These are phyloP conservation scores for Arabidopsis lyrata DNA, from an alignment of 441 rosid genomes.

Conservation along the genomic window DNA sequence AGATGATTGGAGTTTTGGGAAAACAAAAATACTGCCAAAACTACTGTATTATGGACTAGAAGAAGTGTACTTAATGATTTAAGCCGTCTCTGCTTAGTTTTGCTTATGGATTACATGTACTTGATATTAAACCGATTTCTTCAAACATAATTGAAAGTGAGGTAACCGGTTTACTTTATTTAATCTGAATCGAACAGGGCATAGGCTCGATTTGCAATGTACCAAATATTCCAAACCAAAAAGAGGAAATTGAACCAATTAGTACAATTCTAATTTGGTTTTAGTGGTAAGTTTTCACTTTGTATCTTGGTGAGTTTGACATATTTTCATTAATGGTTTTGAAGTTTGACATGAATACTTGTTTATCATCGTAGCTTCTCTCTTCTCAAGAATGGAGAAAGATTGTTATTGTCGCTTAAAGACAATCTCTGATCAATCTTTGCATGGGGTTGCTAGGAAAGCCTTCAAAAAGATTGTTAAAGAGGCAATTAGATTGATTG, in stretches of 20 bases:
- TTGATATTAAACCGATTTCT: neutral
- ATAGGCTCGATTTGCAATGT: neutral
- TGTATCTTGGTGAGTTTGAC: too few relatives aligned
- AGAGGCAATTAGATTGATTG: too few relatives aligned
- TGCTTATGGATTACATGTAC: neutral
- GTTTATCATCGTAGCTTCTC: too few relatives aligned
- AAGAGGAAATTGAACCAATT: neutral
- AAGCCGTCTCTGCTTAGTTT: conserved; percentile 17
- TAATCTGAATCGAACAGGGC: neutral
- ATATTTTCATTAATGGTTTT: too few relatives aligned
- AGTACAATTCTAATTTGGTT: conserved; percentile 11
- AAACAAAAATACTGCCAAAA: neutral
- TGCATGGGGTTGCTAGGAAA: too few relatives aligned
- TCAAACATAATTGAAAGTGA: neutral
- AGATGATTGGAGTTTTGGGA: neutral
- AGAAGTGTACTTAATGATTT: neutral
- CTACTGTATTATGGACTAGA: neutral
- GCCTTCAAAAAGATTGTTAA: too few relatives aligned
- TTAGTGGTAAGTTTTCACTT: neutral
- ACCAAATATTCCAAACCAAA: neutral
- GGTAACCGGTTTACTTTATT: neutral
- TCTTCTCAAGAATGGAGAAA: too few relatives aligned
- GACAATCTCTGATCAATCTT: too few relatives aligned
- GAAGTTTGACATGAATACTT: too few relatives aligned
- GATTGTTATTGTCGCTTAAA: too few relatives aligned